A percentile compares a stretch with the other conserved stretches of the same genome.
Evolutionary conservation across 2,329 filamentous ascomycete genomes (phyloP).

Genomic region (Alternaria incomplexa): DNA sequence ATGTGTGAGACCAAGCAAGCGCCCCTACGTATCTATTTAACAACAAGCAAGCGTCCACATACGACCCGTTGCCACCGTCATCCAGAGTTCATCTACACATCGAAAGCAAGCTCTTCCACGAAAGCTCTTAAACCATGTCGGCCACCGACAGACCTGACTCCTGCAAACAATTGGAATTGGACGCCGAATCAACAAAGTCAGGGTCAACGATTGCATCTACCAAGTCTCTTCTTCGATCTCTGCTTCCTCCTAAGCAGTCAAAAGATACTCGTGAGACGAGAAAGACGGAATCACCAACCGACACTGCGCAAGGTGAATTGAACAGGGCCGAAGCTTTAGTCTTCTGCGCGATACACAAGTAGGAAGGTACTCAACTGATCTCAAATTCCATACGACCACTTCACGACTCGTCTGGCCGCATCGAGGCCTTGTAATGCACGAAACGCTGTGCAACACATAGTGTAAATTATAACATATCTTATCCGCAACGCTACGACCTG

Average conservation of each 20-base stretch:
- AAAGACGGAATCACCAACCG: slow-evolving; percentile 5
- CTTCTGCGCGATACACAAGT: slow-evolving; percentile 13
- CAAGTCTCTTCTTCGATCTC: slow-evolving; percentile 28
- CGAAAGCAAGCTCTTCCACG: neutral
- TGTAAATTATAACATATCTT: no score
- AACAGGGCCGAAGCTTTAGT: slow-evolving; percentile 26
- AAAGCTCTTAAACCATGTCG: slow-evolving; percentile 2
- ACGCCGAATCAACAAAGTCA: slow-evolving; percentile 25
- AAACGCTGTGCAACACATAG: no score
- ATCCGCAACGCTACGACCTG: no score
- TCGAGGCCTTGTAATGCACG: no score
- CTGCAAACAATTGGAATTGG: slow-evolving; percentile 8
- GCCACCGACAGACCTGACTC: neutral
- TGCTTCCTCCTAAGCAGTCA: slow-evolving; percentile 21
- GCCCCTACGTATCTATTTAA: neutral
- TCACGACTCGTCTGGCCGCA: no score
- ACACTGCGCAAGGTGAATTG: slow-evolving; percentile 17
- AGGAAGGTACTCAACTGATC: neutral
- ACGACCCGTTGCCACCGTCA: neutral
- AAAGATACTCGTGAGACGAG: slow-evolving; percentile 2
- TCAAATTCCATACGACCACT: no score
- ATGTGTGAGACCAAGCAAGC: neutral
- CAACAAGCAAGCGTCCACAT: neutral
- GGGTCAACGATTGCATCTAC: slow-evolving; percentile 34
- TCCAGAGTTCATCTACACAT: neutral